Evolutionary conservation across 1,284 basidiomycete genomes (phyloP).

Genomic region (Ganoderma lingzhi): DNA sequence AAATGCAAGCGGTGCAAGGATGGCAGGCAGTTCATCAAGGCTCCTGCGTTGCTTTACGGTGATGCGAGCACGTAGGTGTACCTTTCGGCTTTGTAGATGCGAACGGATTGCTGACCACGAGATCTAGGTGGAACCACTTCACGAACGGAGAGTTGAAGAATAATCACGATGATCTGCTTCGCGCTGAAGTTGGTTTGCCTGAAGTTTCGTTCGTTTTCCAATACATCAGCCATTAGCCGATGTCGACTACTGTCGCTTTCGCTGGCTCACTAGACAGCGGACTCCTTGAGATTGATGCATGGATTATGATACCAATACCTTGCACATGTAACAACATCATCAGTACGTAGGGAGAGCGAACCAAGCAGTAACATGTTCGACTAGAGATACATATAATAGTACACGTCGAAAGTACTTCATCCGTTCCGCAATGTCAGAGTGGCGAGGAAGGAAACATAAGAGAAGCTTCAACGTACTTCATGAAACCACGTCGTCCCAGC

Average conservation of each 20-base stretch:
- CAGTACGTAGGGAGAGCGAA: slow-evolving; percentile 7
- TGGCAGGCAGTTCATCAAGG: slow-evolving; percentile 86
- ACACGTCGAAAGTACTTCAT: slow-evolving; percentile 32
- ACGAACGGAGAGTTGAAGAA: slow-evolving; percentile 88
- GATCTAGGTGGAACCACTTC: slow-evolving; percentile 94
- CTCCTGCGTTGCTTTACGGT: slow-evolving; percentile 91
- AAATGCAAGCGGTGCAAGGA: slow-evolving; percentile 96
- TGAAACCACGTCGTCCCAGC: slow-evolving; percentile 69
- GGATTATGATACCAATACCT: background rate
- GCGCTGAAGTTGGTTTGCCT: slow-evolving; percentile 86
- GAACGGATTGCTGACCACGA: slow-evolving; percentile 13
- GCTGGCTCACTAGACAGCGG: background rate
- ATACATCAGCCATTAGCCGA: slow-evolving; percentile 78
- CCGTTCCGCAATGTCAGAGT: background rate
- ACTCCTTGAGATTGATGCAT: background rate
- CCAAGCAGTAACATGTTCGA: slow-evolving; percentile 27
- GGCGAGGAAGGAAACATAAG: slow-evolving; percentile 1
- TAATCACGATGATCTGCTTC: slow-evolving; percentile 95
- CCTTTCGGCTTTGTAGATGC: background rate
- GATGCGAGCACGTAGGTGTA: slow-evolving; percentile 93
- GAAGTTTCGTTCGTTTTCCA: slow-evolving; percentile 95
- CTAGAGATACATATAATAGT: slow-evolving; percentile 39
- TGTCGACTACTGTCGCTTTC: background rate
- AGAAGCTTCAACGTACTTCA: slow-evolving; percentile 39
- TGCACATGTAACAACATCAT: slow-evolving; percentile 12